These are phyloP conservation scores for Achaetomiella virescens DNA, from an alignment of 495 filamentous ascomycete species.

Conservation along the genomic window DNA sequence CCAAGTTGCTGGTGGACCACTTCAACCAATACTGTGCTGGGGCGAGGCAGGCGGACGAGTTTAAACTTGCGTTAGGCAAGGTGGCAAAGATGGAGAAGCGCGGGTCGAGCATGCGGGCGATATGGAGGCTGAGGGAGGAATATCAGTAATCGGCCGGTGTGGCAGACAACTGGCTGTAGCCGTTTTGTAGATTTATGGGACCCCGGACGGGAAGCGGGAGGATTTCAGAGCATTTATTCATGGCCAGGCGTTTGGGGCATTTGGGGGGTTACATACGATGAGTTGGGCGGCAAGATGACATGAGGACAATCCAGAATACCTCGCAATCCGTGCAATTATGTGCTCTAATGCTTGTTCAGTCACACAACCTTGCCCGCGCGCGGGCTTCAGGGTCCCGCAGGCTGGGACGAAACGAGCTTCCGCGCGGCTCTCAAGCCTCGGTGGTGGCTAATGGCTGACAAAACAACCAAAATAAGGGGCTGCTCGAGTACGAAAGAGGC, in stretches of 20 bases:
- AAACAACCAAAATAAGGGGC: not conserved
- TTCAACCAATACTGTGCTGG: conserved; percentile 51
- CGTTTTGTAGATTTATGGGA: not conserved
- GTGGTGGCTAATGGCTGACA: not conserved
- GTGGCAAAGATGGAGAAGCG: conserved; percentile 44
- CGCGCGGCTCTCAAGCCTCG: not conserved
- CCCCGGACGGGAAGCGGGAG: no score
- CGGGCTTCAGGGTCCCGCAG: not conserved
- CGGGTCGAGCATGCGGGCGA: conserved; percentile 36
- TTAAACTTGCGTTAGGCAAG: conserved; percentile 42
- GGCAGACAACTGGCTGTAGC: no score
- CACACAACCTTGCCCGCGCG: not conserved
- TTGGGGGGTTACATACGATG: not conserved
- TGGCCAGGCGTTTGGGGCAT: not conserved
- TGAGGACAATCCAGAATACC: not conserved
- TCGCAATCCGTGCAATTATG: no score
- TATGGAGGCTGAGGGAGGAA: conserved; percentile 36
- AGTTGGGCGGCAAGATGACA: not conserved
- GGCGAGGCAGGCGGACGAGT: conserved; percentile 36
- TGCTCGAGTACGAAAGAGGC: not conserved
- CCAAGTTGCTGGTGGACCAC: conserved; percentile 73
- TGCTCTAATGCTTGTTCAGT: not conserved
- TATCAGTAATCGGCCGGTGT: conserved; percentile 13
- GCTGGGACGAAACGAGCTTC: not conserved
- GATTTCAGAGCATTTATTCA: not conserved